A percentile compares a stretch with the other conserved stretches of the same genome.
These are phyloP conservation scores for Pythium vanterpoolii DNA, from an alignment of 352 stramenopile genomes.

Conservation along the genomic window DNA sequence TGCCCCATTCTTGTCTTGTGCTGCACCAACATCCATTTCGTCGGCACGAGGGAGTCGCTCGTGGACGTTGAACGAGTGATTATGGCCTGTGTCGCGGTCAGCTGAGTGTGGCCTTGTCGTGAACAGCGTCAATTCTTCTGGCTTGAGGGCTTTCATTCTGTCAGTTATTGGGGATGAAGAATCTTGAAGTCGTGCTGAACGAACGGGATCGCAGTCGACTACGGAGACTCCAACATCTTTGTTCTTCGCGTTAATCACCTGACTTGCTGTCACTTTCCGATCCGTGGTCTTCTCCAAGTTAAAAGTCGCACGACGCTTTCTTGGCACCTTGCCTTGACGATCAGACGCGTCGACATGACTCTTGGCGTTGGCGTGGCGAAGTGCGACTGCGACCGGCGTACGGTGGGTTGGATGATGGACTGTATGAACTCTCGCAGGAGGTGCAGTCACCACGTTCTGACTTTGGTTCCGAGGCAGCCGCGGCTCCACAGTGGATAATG, in stretches of 20 bases:
- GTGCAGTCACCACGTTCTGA: background rate
- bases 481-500: background rate
- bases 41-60: background rate
- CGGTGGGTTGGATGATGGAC: conserved; percentile 20
- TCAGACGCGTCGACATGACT: background rate
- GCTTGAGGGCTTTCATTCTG: background rate
- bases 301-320: background rate
- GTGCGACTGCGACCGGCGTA: conserved; percentile 3
- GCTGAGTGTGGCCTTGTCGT: background rate
- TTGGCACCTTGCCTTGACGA: background rate
- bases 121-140: background rate
- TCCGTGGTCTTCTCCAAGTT: background rate
- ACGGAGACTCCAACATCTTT: background rate
- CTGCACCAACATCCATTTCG: background rate
- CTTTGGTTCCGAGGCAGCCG: conserved; percentile 12
- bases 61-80: conserved; percentile 6
- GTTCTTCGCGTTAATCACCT: background rate
- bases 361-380: background rate
- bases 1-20: background rate
- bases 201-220: background rate
- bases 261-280: background rate
- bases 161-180: background rate
- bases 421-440: conserved; percentile 23
- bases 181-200: background rate
- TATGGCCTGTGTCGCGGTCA: background rate